Conservation (phyloP, 768 basidiomycete genomes). For the Russula earlei region DNA sequence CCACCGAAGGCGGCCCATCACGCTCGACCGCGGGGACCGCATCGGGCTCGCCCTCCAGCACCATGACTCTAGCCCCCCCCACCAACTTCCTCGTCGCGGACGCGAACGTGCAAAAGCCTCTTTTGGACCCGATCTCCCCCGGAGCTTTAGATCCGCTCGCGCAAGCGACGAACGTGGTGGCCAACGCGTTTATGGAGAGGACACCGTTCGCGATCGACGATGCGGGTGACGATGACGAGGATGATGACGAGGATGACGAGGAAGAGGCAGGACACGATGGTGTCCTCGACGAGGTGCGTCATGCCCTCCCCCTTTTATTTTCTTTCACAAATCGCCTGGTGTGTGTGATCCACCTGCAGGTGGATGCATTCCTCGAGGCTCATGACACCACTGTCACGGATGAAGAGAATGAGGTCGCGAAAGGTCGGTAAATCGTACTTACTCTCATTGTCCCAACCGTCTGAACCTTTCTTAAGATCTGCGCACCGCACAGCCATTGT, state of each 20-base stretch:
- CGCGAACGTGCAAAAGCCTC: slow-evolving; percentile 26
- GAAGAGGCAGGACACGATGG: slow-evolving; percentile 58
- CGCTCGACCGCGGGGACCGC: slow-evolving; percentile 29
- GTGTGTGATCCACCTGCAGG: slow-evolving; percentile 31
- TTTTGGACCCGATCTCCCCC: slow-evolving; percentile 21
- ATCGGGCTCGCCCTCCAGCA: too few relatives aligned
- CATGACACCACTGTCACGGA: slow-evolving; percentile 81
- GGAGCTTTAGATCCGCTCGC: slow-evolving; percentile 48
- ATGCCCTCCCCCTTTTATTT: neutral
- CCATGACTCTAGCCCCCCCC: too few relatives aligned
- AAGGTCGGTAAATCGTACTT: slow-evolving; percentile 39
- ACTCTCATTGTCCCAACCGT: neutral
- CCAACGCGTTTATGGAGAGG: slow-evolving; percentile 64
- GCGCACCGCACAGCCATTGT: slow-evolving; percentile 6
- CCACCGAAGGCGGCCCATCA: slow-evolving; percentile 19
- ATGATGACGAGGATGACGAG: slow-evolving; percentile 51
- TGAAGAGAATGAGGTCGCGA: slow-evolving; percentile 67
- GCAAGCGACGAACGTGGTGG: slow-evolving; percentile 69
- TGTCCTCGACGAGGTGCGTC: slow-evolving; percentile 79
- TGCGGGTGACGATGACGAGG: slow-evolving; percentile 73
- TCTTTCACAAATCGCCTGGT: neutral
- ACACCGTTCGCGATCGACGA: slow-evolving; percentile 98
- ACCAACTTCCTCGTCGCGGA: too few relatives aligned
- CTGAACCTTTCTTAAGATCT: slow-evolving; percentile 7
- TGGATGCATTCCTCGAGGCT: slow-evolving; percentile 91